phyloP scores from a whole-genome alignment of 1,284 basidiomycete species.

The Pseudomicrostroma phylloplanum region DNA sequence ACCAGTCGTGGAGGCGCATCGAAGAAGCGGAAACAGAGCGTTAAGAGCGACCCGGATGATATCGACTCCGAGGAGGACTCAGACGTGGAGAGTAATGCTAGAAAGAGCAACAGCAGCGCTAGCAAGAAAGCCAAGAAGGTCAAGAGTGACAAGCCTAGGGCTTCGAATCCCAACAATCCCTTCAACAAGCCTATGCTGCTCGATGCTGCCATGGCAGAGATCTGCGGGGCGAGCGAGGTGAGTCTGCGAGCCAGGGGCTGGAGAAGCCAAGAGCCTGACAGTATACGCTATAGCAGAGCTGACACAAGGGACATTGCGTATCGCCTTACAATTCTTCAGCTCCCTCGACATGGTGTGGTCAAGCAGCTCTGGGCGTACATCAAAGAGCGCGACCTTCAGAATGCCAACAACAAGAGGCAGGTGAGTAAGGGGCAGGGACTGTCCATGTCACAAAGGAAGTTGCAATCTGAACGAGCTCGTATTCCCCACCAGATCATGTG shows the following conservation, averaged over 20 bases:
- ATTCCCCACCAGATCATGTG: slow-evolving; percentile 64
- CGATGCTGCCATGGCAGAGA: slow-evolving; percentile 36
- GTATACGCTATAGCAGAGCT: not conserved
- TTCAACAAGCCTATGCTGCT: slow-evolving; percentile 46
- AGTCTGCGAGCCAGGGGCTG: slow-evolving; percentile 17
- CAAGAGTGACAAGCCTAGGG: slow-evolving; percentile 28
- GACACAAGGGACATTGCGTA: not conserved
- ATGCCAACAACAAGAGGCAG: slow-evolving; percentile 65
- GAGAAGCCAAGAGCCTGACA: not conserved
- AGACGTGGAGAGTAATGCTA: slow-evolving; percentile 6
- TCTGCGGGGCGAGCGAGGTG: slow-evolving; percentile 40
- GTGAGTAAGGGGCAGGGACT: slow-evolving; percentile 12
- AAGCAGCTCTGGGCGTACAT: slow-evolving; percentile 81
- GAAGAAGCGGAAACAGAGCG: slow-evolving; percentile 11
- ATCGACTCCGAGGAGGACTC: slow-evolving; percentile 14
- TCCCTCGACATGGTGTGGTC: slow-evolving; percentile 79
- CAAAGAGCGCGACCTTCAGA: slow-evolving; percentile 69
- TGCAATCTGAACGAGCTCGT: not conserved
- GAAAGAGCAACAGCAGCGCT: slow-evolving; percentile 22
- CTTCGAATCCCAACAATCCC: slow-evolving; percentile 46
- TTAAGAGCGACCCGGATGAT: slow-evolving; percentile 15
- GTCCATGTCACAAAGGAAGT: not conserved
- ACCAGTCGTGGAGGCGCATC: not conserved
- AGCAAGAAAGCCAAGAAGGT: slow-evolving; percentile 40
- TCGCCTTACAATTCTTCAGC: slow-evolving; percentile 46